phyloP scores from a whole-genome alignment of 495 filamentous ascomycete species.

The Aspergillus leporis region DNA sequence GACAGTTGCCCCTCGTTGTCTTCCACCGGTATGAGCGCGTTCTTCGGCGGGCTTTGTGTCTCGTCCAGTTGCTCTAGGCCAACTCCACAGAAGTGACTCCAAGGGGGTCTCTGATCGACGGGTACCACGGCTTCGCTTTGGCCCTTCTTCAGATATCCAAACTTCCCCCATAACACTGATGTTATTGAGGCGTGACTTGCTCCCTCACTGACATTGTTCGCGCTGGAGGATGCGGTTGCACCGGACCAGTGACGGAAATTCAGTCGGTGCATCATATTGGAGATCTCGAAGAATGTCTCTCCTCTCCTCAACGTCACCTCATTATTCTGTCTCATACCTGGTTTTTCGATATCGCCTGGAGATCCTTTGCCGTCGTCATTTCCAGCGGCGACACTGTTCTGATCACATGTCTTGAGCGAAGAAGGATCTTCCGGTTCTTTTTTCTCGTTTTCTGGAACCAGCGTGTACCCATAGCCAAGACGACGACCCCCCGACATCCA shows the following conservation, averaged over 20 bases:
- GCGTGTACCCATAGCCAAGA: constrained; percentile 44
- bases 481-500: constrained; percentile 50
- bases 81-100: constrained; percentile 23
- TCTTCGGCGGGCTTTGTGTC: constrained; percentile 8
- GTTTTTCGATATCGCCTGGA: background rate
- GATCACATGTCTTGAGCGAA: background rate
- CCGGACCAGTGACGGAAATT: constrained; percentile 17
- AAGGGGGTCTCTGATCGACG: constrained; percentile 13
- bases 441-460: constrained; percentile 29
- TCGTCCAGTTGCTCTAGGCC: constrained; percentile 8
- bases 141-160: constrained; percentile 21
- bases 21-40: constrained; percentile 1
- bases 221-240: constrained; percentile 6
- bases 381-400: background rate
- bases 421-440: constrained; percentile 3
- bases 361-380: background rate
- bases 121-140: constrained; percentile 4
- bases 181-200: constrained; percentile 18
- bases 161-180: constrained; percentile 30
- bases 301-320: constrained; percentile 7
- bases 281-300: constrained; percentile 14
- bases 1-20: constrained; percentile 13
- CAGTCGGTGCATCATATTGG: constrained; percentile 14
- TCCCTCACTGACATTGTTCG: constrained; percentile 14
- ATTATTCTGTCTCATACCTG: background rate